Conservation (phyloP, 192 early-diverging fungal genomes). For the Umbelopsis sp. region DNA sequence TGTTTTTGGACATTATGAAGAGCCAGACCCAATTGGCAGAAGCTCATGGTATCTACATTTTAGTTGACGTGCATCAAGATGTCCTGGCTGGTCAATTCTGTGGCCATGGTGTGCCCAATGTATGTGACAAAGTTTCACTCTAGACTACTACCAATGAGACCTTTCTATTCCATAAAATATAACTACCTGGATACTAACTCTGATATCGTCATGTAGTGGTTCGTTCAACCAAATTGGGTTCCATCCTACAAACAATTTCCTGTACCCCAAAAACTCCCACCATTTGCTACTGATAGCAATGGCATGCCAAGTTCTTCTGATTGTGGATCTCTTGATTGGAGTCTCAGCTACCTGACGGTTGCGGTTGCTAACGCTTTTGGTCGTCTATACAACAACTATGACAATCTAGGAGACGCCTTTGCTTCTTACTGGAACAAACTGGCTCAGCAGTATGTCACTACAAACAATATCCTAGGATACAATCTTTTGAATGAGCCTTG, state of each 20-base stretch:
- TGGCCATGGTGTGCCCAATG: conserved; percentile 52
- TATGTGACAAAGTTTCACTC: conserved; percentile 3
- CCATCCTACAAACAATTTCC: conserved; percentile 28
- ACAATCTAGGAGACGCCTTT: conserved; percentile 55
- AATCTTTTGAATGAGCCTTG: conserved; percentile 69
- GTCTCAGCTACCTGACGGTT: conserved; percentile 36
- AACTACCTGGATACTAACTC: not conserved
- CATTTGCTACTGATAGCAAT: conserved; percentile 42
- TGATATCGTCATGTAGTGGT: not conserved
- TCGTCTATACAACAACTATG: conserved; percentile 57
- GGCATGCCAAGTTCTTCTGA: conserved; percentile 39
- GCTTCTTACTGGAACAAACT: conserved; percentile 59
- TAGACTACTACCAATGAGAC: too few species aligned
- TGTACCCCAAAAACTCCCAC: conserved; percentile 35
- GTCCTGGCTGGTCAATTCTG: conserved; percentile 51
- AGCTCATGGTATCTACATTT: conserved; percentile 57
- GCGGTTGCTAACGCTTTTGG: conserved; percentile 53
- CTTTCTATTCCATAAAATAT: too few species aligned
- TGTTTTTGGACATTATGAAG: conserved; percentile 54
- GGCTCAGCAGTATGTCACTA: conserved; percentile 44
- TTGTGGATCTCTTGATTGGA: conserved; percentile 47
- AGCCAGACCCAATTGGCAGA: conserved; percentile 51
- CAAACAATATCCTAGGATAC: conserved; percentile 61
- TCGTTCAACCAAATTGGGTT: conserved; percentile 37
- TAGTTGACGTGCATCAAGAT: conserved; percentile 70